Percentiles rank a stretch among this genome's conserved stretches.
Conservation (phyloP, 2,329 filamentous ascomycete genomes). For the Scolecobasidium constrictum region DNA sequence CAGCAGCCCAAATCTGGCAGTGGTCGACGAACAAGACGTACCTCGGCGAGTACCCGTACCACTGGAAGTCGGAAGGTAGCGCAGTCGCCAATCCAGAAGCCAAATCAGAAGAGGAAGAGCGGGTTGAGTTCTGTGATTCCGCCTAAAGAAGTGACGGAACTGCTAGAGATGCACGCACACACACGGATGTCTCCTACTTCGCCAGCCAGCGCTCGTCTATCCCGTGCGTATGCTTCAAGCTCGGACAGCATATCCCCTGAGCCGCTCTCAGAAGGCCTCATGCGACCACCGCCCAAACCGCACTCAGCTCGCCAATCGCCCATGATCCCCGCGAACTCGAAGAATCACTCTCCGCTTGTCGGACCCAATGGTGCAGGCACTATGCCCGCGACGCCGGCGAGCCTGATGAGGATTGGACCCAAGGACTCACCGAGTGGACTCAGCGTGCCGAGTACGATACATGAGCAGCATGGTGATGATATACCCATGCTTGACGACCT, state of each 20-base stretch:
- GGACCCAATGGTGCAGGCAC: slow-evolving; percentile 14
- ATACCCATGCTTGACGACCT: slow-evolving; percentile 45
- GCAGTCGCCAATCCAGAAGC: slow-evolving; percentile 64
- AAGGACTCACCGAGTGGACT: background rate
- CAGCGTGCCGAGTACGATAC: background rate
- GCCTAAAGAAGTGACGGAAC: slow-evolving; percentile 32
- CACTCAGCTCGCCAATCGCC: slow-evolving; percentile 57
- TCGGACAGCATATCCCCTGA: slow-evolving; percentile 39
- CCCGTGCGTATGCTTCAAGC: background rate
- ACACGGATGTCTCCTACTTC: slow-evolving; percentile 6
- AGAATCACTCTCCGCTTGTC: slow-evolving; percentile 13
- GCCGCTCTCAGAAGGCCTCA: slow-evolving; percentile 33
- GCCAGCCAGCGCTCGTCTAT: slow-evolving; percentile 1
- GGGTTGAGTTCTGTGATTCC: slow-evolving; percentile 32
- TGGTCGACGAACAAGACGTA: slow-evolving; percentile 28
- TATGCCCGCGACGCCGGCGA: slow-evolving; percentile 70
- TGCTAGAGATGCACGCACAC: slow-evolving; percentile 23
- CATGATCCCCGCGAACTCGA: slow-evolving; percentile 42
- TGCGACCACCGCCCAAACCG: slow-evolving; percentile 53
- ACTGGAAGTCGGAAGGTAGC: slow-evolving; percentile 41
- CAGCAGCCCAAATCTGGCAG: slow-evolving; percentile 21
- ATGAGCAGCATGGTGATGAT: background rate
- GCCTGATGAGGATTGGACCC: slow-evolving; percentile 54
- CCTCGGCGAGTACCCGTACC: slow-evolving; percentile 36
- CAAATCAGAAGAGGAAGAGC: slow-evolving; percentile 27